A percentile compares a stretch with the other conserved stretches of the same genome.
Evolutionary conservation across 176 grass and related monocot genomes (phyloP).

Genomic region (Avena sativa): DNA sequence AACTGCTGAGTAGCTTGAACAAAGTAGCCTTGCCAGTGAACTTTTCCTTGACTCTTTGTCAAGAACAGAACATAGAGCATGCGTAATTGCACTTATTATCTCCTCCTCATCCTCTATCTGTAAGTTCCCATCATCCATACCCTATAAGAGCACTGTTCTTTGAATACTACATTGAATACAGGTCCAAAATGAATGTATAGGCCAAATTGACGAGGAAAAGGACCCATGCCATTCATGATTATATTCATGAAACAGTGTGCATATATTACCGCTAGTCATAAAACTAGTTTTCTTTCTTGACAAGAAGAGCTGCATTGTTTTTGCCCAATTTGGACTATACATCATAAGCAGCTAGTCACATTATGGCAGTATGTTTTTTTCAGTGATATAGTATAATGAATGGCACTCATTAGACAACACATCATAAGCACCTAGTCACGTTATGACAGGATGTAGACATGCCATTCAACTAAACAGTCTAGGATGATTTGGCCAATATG

Average conservation of each 20-base stretch:
- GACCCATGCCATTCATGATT: not conserved
- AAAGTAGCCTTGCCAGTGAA: slow-evolving; percentile 82
- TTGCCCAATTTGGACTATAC: not conserved
- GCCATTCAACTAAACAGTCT: not conserved
- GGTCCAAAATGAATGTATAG: slow-evolving; percentile 6
- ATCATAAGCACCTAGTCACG: not conserved
- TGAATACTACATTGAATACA: slow-evolving; percentile 45
- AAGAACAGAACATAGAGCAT: slow-evolving; percentile 65
- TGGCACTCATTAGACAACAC: too few relatives aligned
- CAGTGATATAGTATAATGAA: too few relatives aligned
- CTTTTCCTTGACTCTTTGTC: slow-evolving; percentile 77
- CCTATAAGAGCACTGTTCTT: slow-evolving; percentile 59
- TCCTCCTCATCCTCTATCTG: slow-evolving; percentile 86
- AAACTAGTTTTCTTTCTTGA: slow-evolving; percentile 13
- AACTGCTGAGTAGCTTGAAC: slow-evolving; percentile 71
- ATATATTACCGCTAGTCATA: not conserved
- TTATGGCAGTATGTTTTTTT: not conserved
- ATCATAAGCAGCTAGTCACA: not conserved
- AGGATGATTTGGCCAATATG: slow-evolving; percentile 7
- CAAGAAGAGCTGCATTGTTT: not conserved
- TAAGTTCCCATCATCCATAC: slow-evolving; percentile 69
- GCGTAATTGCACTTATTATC: slow-evolving; percentile 79
- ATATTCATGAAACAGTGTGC: not conserved
- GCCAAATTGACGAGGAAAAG: not conserved
- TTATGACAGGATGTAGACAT: not conserved